Evolutionary conservation across 2,329 filamentous ascomycete genomes (phyloP), one percentile per base, ranked within the genome.

Genomic region (Paraphaeosphaeria sporulosa): DNA sequence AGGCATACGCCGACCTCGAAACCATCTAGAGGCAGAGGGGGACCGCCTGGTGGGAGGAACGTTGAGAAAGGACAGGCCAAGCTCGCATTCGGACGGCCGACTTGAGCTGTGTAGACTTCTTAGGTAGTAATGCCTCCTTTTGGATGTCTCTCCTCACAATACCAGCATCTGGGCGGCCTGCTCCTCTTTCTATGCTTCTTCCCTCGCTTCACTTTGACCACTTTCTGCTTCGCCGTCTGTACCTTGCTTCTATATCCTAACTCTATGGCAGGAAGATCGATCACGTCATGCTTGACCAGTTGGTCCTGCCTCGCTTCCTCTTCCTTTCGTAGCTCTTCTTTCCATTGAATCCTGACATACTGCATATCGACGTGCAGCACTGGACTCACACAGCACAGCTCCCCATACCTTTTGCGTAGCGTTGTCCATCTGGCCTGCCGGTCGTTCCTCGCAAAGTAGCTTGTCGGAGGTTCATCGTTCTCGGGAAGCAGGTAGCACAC

Each of bases 31-130:
- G 73, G 58, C 60, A 70, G 79, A 25, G 79, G 80, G 12, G 68
- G 79, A 47, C 78, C 79, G 17, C 67, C 77, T 15, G 74, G 70
- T 59, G 63, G 65, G 8, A 61, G 25, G 53, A 67, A 70, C 2
- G 67, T 70, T 5, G 80, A 80, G 62, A 82, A 81, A 58, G 81
- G 81, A 0, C 81, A 83, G 70, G 79, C 73, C 49, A 80, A 71
- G 63, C 64, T 83, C 59, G 77, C 76, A 15, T 83, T 83, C 74
- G 79, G 80, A 34, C 64, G 61, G 58, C 55, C 49, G 21, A 36
- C 27, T 25, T 60, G 48, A 56, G 46, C 12, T 47, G 27, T 4
- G 34, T 59, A 27, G 36, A 38, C 15, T 30, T 36, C 25, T 19
- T 46, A 46, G 25, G 25, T 42, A 42, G 3, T 17, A 43, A 54